Conservation (phyloP, 2,329 filamentous ascomycete genomes). For the Colletotrichum sojae region DNA sequence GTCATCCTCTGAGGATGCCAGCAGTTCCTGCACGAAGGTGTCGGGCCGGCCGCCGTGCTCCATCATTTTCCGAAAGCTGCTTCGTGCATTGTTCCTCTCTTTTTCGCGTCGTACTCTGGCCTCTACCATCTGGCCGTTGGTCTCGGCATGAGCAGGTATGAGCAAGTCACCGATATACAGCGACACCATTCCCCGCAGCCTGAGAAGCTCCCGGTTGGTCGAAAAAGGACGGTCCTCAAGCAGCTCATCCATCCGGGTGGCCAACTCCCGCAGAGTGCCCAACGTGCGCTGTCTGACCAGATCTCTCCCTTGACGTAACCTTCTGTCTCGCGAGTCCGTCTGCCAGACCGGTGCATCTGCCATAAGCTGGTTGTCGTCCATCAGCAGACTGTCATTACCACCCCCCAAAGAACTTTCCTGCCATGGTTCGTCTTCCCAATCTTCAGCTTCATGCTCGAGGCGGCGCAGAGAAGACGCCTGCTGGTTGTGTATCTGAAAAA, state of each 20-base stretch:
- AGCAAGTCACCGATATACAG: slow-evolving; percentile 82
- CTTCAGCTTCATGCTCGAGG: slow-evolving; percentile 50
- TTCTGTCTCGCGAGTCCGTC: slow-evolving; percentile 40
- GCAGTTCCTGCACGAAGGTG: slow-evolving; percentile 48
- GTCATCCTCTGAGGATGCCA: slow-evolving; percentile 47
- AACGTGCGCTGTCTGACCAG: slow-evolving; percentile 67
- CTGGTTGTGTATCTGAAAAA: slow-evolving; percentile 80
- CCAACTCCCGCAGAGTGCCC: slow-evolving; percentile 72
- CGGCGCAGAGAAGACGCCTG: slow-evolving; percentile 60
- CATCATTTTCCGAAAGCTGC: slow-evolving; percentile 55
- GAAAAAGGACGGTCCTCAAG: slow-evolving; percentile 80
- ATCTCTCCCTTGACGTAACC: slow-evolving; percentile 52
- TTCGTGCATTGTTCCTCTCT: slow-evolving; percentile 54
- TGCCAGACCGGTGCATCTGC: slow-evolving; percentile 40
- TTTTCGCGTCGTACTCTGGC: slow-evolving; percentile 37
- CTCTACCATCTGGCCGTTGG: slow-evolving; percentile 48
- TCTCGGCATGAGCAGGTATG: slow-evolving; percentile 56
- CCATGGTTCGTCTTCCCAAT: slow-evolving; percentile 46
- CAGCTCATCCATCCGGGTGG: slow-evolving; percentile 77
- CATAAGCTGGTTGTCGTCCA: slow-evolving; percentile 45
- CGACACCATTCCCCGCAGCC: slow-evolving; percentile 80
- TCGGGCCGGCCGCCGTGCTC: slow-evolving; percentile 51
- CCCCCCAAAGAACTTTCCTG: slow-evolving; percentile 35
- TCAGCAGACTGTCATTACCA: slow-evolving; percentile 33
- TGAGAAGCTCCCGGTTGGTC: slow-evolving; percentile 75